phyloP scores from a whole-genome alignment of 331 rosid genomes.

The Stylosanthes scabra region DNA sequence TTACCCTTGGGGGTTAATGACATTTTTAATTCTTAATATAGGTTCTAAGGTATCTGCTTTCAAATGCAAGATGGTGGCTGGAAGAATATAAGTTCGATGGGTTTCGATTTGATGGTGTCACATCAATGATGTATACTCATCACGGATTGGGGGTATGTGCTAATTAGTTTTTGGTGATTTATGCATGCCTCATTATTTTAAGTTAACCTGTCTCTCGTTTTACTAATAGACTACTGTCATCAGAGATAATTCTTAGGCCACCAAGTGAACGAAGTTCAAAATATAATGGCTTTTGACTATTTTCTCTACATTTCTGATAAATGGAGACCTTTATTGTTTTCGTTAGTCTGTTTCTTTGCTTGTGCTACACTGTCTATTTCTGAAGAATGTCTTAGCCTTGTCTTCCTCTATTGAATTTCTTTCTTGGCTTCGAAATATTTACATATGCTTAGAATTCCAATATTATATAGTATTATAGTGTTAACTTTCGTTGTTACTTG shows the following conservation, averaged over 20 bases:
- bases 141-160: slow-evolving; percentile 82
- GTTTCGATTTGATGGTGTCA: slow-evolving; percentile 96
- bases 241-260: background rate
- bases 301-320: slow-evolving; percentile 22
- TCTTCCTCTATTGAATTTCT: background rate
- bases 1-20: slow-evolving; percentile 33
- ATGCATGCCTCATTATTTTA: slow-evolving; percentile 24
- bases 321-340: slow-evolving; percentile 14
- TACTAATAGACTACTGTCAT: background rate
- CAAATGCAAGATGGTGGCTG: slow-evolving; percentile 99
- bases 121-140: slow-evolving; percentile 99
- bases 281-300: background rate
- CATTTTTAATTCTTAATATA: slow-evolving; percentile 44
- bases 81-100: slow-evolving; percentile 98
- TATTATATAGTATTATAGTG: too few species aligned
- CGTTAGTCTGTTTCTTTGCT: slow-evolving; percentile 15
- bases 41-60: slow-evolving; percentile 91
- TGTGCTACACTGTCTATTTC: slow-evolving; percentile 2
- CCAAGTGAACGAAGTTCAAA: slow-evolving; percentile 11
- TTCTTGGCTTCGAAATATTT: background rate
- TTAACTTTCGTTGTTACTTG: too few species aligned
- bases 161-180: slow-evolving; percentile 22
- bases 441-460: too few species aligned
- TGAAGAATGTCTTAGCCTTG: background rate
- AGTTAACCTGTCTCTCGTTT: slow-evolving; percentile 18